A percentile compares a stretch with the other conserved stretches of the same genome.
These are phyloP conservation scores for Colletotrichum tamarilloi DNA, from an alignment of 2,329 filamentous ascomycete species.

Conservation along the genomic window DNA sequence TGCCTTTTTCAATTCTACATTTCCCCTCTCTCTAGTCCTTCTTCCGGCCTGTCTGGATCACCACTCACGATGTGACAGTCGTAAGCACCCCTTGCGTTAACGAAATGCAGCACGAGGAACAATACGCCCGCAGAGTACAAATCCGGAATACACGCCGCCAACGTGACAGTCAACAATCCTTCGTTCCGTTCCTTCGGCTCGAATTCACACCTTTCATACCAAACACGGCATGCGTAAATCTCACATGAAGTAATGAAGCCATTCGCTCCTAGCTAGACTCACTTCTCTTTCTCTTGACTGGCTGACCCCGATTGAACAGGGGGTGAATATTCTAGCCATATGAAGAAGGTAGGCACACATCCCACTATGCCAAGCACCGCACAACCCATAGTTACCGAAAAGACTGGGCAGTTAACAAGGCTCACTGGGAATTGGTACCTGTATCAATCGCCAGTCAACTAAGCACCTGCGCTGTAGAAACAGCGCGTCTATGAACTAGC, in stretches of 20 bases:
- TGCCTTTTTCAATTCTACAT: not conserved
- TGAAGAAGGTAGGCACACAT: constrained; percentile 9
- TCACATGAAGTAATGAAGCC: not conserved
- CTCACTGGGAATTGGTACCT: not conserved
- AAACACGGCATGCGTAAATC: not conserved
- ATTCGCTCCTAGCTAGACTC: not conserved
- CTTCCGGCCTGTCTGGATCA: not conserved
- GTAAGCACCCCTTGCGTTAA: not conserved
- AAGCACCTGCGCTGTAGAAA: not conserved
- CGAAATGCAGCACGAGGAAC: not conserved
- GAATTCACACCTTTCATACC: not conserved
- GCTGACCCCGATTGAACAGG: not conserved
- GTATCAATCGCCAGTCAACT: not conserved
- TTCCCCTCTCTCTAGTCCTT: no score
- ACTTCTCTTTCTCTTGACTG: not conserved
- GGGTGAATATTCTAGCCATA: not conserved
- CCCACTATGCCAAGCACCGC: not conserved
- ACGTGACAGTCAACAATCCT: not conserved
- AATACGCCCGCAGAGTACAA: not conserved
- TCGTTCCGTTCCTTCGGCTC: constrained; percentile 10
- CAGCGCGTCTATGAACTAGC: not conserved
- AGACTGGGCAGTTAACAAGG: not conserved
- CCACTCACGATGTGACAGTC: not conserved
- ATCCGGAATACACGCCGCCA: no score
- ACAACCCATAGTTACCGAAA: not conserved